Percentiles rank a stretch among this genome's conserved stretches.
Evolutionary conservation across 1,284 basidiomycete species (phyloP).

Genomic region (Ceratobasidium sp.): DNA sequence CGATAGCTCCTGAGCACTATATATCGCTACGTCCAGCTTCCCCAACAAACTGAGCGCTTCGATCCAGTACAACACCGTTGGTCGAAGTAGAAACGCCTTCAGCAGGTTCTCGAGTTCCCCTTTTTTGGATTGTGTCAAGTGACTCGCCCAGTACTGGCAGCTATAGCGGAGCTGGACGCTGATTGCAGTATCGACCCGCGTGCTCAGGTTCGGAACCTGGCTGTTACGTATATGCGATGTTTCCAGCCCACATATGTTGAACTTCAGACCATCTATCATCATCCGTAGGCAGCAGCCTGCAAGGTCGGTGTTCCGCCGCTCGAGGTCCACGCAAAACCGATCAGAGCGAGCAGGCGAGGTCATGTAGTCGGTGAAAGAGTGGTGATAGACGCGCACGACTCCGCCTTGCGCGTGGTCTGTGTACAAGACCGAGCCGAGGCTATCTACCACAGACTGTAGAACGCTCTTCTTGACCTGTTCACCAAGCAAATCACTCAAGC

Average conservation of each 20-base stretch:
- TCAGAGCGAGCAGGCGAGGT: background rate
- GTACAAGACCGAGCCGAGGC: too few relatives aligned
- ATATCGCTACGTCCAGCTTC: background rate
- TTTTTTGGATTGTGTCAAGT: background rate
- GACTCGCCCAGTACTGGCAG: slow-evolving; percentile 17
- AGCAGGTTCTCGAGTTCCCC: background rate
- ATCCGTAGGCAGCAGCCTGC: background rate
- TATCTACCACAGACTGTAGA: too few relatives aligned
- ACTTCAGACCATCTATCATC: slow-evolving; percentile 5
- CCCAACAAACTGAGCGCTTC: slow-evolving; percentile 33
- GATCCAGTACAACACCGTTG: slow-evolving; percentile 38
- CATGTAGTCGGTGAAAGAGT: background rate
- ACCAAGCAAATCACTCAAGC: background rate
- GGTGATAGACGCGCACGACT: too few relatives aligned
- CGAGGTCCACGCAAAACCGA: background rate
- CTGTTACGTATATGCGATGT: slow-evolving; percentile 3
- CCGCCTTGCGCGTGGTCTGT: too few relatives aligned
- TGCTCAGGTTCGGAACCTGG: background rate
- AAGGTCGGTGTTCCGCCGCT: background rate
- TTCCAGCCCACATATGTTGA: slow-evolving; percentile 34
- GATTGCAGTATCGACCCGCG: background rate
- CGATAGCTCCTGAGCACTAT: too few relatives aligned
- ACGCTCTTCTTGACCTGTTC: too few relatives aligned
- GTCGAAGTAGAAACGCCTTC: background rate
- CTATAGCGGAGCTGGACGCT: background rate